A percentile compares a stretch with the other conserved stretches of the same genome.
Conservation (phyloP, 2,329 filamentous ascomycete genomes). For the Sporothrix sp. region DNA sequence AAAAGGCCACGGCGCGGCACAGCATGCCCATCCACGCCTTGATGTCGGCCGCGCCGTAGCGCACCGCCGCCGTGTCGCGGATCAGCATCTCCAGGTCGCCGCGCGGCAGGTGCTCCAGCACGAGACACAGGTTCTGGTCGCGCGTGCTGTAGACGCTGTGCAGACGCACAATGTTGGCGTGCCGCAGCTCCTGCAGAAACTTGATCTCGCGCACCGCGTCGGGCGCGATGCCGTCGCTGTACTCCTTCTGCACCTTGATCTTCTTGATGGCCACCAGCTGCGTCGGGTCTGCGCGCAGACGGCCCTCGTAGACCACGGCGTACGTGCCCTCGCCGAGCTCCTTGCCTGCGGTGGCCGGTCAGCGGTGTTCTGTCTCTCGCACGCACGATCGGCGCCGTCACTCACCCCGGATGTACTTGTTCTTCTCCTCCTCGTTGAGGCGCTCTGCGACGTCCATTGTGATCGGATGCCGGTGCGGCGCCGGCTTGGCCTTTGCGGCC, state of each 20-base stretch:
- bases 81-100: constrained; percentile 94
- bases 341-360: constrained; percentile 47
- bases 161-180: constrained; percentile 91
- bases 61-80: constrained; percentile 66
- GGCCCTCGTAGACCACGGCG: constrained; percentile 86
- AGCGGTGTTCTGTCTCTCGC: neutral
- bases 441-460: constrained; percentile 62
- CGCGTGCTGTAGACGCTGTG: constrained; percentile 92
- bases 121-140: constrained; percentile 90
- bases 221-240: constrained; percentile 82
- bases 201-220: constrained; percentile 95
- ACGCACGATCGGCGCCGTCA: neutral
- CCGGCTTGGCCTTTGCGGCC: constrained; percentile 9
- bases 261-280: constrained; percentile 85
- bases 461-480: constrained; percentile 15
- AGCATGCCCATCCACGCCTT: constrained; percentile 99
- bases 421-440: constrained; percentile 70
- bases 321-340: constrained; percentile 96
- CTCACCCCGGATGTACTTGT: constrained; percentile 61
- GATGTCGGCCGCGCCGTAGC: constrained; percentile 81
- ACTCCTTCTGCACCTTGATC: constrained; percentile 79
- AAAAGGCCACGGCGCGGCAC: constrained; percentile 87
- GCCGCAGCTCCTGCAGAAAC: constrained; percentile 84
- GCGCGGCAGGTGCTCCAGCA: constrained; percentile 87
- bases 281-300: constrained; percentile 61